Evolutionary conservation across 306 rosid genomes (phyloP).

Genomic region (Pterocarpus macrocarpus): DNA sequence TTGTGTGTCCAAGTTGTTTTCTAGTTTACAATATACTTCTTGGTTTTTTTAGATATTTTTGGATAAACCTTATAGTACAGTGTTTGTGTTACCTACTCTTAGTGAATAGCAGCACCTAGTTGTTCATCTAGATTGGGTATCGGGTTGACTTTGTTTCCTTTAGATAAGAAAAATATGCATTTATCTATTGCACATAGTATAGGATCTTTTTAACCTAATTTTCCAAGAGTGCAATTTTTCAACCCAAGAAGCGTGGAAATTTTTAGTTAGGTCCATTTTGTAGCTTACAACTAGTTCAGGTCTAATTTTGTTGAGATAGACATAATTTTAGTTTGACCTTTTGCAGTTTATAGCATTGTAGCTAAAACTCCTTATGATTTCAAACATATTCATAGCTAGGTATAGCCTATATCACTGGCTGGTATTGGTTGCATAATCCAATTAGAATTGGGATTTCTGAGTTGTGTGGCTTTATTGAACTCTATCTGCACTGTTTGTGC

Average conservation of each 20-base stretch:
- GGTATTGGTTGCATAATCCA: background rate
- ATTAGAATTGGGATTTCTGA: background rate
- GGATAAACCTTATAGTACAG: background rate
- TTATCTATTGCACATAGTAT: constrained; percentile 1
- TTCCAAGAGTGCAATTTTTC: background rate
- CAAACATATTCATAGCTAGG: background rate
- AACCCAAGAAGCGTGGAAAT: background rate
- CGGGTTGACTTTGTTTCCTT: background rate
- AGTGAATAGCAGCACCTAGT: constrained; percentile 4
- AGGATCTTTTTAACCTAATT: background rate
- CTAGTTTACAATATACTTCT: constrained; percentile 6
- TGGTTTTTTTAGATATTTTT: background rate
- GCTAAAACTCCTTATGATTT: constrained; percentile 24
- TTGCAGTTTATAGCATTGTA: background rate
- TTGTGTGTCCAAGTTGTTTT: background rate
- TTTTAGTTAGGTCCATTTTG: background rate
- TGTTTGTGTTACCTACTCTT: constrained; percentile 13
- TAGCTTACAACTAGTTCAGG: background rate
- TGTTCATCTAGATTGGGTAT: background rate
- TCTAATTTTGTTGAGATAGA: background rate
- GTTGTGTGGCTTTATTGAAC: background rate
- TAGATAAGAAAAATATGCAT: background rate
- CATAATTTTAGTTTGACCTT: background rate
- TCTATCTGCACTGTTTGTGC: background rate
- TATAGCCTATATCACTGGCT: background rate